Base-by-base conservation (phyloP, 2,329 filamentous ascomycete species). In the Colletotrichum sp. region DNA sequence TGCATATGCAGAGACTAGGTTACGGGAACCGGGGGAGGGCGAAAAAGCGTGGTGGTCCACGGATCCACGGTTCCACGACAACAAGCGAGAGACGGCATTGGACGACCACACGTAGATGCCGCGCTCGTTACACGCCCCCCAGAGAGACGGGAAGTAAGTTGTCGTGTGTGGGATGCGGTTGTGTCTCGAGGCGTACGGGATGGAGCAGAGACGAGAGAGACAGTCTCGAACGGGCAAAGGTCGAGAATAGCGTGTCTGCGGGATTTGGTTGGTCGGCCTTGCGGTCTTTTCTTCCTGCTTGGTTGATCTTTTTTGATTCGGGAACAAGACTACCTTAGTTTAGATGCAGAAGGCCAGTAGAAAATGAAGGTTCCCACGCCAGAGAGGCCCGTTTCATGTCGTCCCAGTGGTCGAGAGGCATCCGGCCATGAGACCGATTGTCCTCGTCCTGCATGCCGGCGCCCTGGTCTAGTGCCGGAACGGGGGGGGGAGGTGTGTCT, bases 1-100 rank as follows among this genome's bases (percentile, higher is more conserved):
- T 75, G 75, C 68, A 77, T 77, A 75, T 75, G 72, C 68, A 60
- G 43, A 60, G 63, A 63, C 72, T 75, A 72, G 68, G 60, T 66
- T 63, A 71, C 30, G 39, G 71, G 65, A 55, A 63, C 34, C 21
- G 68, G 59, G 43, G 68, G 64, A 36, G 18, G 34, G 55, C 52
- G 6, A 21, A 55, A 60, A 34, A 26, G 34, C 66, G 12, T 59
- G 66, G 52, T 59, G 48, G 43, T 59, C 52, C 26, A 21, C n/a
- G 32, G 21, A 2, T 30, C 32, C 28, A 34, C 28, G 28, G 32
- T 48, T 21, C 65, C 48, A 68, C 28, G 66, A 34, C 30, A 26
- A 34, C 59, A 57, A 67, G 36, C 32, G 34, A 60, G 68, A 26
- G 16, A 59, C 34, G n/a, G 32, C 30, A 72, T 26, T 67, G 70